These are phyloP conservation scores for Dioszegia hungarica DNA, from an alignment of 768 basidiomycete species.

Conservation along the genomic window DNA sequence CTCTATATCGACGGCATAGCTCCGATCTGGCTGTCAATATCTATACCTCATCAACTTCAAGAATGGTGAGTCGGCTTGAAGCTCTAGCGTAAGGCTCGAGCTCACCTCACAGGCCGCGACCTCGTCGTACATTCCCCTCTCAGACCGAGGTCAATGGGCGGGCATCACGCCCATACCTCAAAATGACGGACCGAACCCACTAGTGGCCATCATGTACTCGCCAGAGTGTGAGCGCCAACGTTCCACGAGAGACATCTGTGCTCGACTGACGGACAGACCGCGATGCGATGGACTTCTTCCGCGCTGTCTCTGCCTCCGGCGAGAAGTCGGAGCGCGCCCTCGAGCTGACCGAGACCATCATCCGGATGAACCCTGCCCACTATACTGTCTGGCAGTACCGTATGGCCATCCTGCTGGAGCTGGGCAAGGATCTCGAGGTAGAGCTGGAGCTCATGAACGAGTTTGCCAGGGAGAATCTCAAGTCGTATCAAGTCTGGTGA, in stretches of 20 bases:
- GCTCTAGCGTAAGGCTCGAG: background rate
- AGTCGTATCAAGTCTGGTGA: conserved; percentile 98
- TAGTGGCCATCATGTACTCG: conserved; percentile 89
- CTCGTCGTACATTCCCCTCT: conserved; percentile 52
- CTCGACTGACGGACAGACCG: conserved; percentile 59
- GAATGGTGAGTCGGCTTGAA: background rate
- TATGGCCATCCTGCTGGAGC: conserved; percentile 72
- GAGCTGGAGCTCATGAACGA: conserved; percentile 85
- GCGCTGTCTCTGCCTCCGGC: conserved; percentile 68
- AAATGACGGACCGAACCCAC: conserved; percentile 67
- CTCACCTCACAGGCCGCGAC: conserved; percentile 6
- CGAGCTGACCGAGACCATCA: conserved; percentile 79
- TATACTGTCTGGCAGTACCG: conserved; percentile 99
- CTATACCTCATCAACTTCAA: background rate
- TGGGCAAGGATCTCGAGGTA: conserved; percentile 62
- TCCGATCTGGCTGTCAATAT: too few relatives aligned
- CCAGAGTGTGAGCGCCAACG: conserved; percentile 66
- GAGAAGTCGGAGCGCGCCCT: conserved; percentile 80
- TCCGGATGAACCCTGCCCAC: conserved; percentile 88
- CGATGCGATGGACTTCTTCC: conserved; percentile 88
- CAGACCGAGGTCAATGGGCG: conserved; percentile 67
- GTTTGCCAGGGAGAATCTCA: conserved; percentile 74
- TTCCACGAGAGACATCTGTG: too few relatives aligned
- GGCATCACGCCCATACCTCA: conserved; percentile 77
- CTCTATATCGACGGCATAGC: too few relatives aligned